phyloP scores from a whole-genome alignment of 2,329 filamentous ascomycete genomes.

The Pestalotiopsis sp. region DNA sequence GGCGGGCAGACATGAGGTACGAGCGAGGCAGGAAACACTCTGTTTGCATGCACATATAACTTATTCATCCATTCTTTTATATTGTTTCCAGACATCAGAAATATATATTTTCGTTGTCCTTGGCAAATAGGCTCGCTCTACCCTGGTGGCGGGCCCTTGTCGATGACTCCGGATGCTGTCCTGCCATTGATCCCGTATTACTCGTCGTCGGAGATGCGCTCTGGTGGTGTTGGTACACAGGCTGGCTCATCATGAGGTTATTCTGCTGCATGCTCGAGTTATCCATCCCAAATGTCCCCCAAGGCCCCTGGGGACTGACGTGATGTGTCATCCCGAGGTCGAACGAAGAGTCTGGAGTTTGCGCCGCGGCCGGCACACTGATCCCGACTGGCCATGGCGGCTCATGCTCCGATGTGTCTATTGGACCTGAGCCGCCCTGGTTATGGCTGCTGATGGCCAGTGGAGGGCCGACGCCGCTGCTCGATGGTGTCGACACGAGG shows the following conservation, averaged over 20 bases:
- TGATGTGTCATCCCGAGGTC: neutral
- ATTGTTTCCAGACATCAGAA: neutral
- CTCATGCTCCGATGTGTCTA: neutral
- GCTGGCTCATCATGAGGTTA: neutral
- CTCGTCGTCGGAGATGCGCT: neutral
- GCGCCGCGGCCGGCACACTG: neutral
- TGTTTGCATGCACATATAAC: neutral
- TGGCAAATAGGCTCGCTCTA: constrained; percentile 1
- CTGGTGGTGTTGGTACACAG: neutral
- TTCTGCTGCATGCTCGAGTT: neutral
- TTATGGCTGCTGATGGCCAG: neutral
- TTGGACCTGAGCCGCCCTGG: neutral
- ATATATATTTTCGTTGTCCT: constrained; percentile 1
- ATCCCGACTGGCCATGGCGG: neutral
- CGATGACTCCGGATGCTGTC: neutral
- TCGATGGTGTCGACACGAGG: neutral
- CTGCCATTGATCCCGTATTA: neutral
- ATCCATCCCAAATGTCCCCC: neutral
- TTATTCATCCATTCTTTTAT: neutral
- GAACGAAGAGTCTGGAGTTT: neutral
- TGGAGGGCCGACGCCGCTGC: neutral
- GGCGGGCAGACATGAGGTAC: neutral
- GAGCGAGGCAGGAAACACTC: neutral
- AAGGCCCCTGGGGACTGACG: neutral
- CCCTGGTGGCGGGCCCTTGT: neutral